Percentiles rank a stretch among this genome's conserved stretches.
Evolutionary conservation across 1,284 basidiomycete genomes (phyloP).

Genomic region (Wallemia ichthyophaga): DNA sequence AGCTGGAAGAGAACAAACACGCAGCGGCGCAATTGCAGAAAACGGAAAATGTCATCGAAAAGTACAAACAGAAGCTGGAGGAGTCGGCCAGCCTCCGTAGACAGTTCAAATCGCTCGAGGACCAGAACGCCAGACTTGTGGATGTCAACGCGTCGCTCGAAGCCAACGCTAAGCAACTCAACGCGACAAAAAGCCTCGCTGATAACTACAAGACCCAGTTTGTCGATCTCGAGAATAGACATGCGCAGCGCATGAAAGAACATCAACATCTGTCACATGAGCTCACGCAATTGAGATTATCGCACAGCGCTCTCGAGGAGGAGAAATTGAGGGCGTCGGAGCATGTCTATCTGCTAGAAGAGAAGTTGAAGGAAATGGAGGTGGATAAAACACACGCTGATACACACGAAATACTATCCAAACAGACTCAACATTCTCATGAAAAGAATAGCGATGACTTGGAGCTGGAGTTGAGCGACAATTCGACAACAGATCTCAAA

Average conservation of each 20-base stretch:
- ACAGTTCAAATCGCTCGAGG: conserved; percentile 59
- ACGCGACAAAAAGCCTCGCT: conserved; percentile 59
- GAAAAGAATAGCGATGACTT: conserved; percentile 7
- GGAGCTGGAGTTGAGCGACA: conserved; percentile 16
- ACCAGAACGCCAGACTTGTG: conserved; percentile 66
- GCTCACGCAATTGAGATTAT: conserved; percentile 37
- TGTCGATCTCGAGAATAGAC: conserved; percentile 42
- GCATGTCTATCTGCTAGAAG: conserved; percentile 61
- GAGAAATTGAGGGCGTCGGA: conserved; percentile 52
- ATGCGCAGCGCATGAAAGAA: conserved; percentile 32
- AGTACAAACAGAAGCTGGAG: conserved; percentile 94
- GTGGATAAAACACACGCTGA: conserved; percentile 19
- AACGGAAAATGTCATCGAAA: conserved; percentile 89
- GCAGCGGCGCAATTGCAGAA: conserved; percentile 69
- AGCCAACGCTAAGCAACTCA: conserved; percentile 22
- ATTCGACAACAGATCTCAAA: conserved; percentile 23
- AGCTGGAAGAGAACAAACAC: conserved; percentile 82
- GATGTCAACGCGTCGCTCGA: conserved; percentile 71
- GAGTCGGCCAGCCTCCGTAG: conserved; percentile 65
- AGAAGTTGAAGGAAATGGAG: conserved; percentile 69
- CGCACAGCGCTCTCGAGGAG: conserved; percentile 27
- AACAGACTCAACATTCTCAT: conserved; percentile 3
- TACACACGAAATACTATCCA: conserved; percentile 14
- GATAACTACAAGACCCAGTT: conserved; percentile 79
- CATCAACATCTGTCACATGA: conserved; percentile 40